Conservation (phyloP, 83 land plant genomes). For the Thuja plicata region DNA sequence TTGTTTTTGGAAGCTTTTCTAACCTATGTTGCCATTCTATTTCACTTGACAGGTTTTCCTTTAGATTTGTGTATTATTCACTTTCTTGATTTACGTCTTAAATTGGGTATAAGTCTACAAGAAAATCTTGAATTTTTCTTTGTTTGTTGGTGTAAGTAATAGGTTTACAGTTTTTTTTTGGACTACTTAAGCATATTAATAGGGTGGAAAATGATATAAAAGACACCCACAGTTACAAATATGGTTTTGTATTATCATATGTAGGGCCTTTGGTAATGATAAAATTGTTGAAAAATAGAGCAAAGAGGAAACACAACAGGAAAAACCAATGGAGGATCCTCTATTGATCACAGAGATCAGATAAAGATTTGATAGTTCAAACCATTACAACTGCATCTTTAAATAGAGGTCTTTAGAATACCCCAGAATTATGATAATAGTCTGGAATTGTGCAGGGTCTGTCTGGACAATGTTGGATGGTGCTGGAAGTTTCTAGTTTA, state of each 20-base stretch:
- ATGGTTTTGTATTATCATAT: neutral
- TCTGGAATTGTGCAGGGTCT: too few species aligned
- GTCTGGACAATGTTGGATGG: too few species aligned
- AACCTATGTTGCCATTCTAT: neutral
- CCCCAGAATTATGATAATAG: too few species aligned
- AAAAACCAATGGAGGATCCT: too few species aligned
- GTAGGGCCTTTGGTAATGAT: neutral
- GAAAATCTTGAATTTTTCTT: neutral
- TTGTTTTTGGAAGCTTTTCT: too few species aligned
- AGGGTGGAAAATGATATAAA: neutral
- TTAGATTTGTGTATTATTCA: neutral
- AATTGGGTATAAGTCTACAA: neutral
- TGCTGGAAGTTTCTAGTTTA: too few species aligned
- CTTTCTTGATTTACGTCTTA: neutral
- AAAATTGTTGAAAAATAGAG: too few species aligned
- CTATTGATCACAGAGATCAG: too few species aligned
- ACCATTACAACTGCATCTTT: too few species aligned
- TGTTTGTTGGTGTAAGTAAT: neutral
- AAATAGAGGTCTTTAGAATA: too few species aligned
- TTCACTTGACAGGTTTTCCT: neutral
- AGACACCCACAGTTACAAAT: neutral
- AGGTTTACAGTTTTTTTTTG: neutral
- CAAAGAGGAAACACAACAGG: too few species aligned
- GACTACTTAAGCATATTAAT: neutral
- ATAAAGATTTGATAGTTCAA: too few species aligned